Base-by-base conservation (phyloP, 805 yeast genomes). In the Kuraishia cidri region DNA sequence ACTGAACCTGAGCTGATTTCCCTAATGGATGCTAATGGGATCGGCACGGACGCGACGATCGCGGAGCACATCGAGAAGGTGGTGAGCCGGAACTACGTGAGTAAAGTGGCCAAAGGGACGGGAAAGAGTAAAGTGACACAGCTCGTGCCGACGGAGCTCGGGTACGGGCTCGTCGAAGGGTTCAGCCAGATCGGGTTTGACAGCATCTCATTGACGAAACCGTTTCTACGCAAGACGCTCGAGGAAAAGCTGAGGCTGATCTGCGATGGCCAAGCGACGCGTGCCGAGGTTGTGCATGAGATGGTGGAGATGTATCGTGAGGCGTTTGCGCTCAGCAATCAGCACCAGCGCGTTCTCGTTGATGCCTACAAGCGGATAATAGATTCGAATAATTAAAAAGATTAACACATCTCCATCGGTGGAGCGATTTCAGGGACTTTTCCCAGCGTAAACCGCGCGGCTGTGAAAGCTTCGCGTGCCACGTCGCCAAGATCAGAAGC, bases 41-140 rank as follows among this genome's bases (percentile, higher is more conserved):
- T 92, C 29, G 99, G 99, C 3, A 92, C 99, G 0, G 99, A 92
- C 61, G 99, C 99, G 1, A 92, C 99, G 0, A 94, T 92, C 56
- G 98, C 97, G 0, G 98, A 92, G 27, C 99, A 92, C 55, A 92
- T 92, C 24, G 87, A 82, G 37, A 88, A 83, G 48, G 76, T 92
- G 27, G 58, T 70, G 19, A 53, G 54, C 8, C 58, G 98, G 33
- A 74, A 75, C 13, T 94, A 88, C 46, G 72, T 84, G 4, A 57
- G 54, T 12, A 75, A 68, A 41, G 43, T 42, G 12, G 57, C 52
- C 33, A 59, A 54, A 28, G 48, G 58, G 5, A 26, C 63, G 29
- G 61, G 65, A 7, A 62, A 56, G 38, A 41, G 42, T 4, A 58
- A 57, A 28, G 59, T 61, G 16, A 58, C 58, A 1, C 61, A 64